Percentiles rank a stretch among this genome's conserved stretches.
These are phyloP conservation scores for Zopfia rhizophila DNA, from an alignment of 2,329 filamentous ascomycete species.

Conservation along the genomic window DNA sequence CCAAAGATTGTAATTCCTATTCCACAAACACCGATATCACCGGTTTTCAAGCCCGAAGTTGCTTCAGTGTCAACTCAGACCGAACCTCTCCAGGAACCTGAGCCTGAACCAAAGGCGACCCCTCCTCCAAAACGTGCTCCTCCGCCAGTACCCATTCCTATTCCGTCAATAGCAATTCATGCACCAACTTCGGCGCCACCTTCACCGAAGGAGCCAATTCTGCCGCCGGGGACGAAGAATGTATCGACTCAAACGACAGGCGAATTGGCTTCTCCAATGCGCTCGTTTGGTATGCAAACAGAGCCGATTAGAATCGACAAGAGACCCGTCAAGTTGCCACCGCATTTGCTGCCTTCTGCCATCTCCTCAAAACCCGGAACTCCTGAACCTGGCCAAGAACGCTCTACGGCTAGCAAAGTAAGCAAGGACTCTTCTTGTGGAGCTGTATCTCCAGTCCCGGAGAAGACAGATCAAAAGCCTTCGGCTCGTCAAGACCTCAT, in stretches of 20 bases:
- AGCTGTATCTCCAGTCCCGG: slow-evolving; percentile 14
- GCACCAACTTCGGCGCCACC: slow-evolving; percentile 86
- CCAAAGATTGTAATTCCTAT: slow-evolving; percentile 63
- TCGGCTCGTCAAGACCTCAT: slow-evolving; percentile 43
- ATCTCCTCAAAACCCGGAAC: slow-evolving; percentile 67
- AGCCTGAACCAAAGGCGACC: slow-evolving; percentile 40
- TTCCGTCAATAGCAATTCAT: slow-evolving; percentile 91
- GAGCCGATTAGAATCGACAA: slow-evolving; percentile 89
- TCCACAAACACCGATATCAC: slow-evolving; percentile 52
- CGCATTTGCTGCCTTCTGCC: slow-evolving; percentile 81
- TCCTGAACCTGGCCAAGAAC: slow-evolving; percentile 38
- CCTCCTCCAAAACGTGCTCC: slow-evolving; percentile 45
- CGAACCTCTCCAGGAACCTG: slow-evolving; percentile 41
- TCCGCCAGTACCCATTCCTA: slow-evolving; percentile 57
- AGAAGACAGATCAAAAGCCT: slow-evolving; percentile 27
- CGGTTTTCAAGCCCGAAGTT: slow-evolving; percentile 55
- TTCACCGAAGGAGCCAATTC: slow-evolving; percentile 76
- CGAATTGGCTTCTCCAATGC: slow-evolving; percentile 57
- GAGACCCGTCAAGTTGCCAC: slow-evolving; percentile 77
- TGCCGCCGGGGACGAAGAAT: slow-evolving; percentile 84
- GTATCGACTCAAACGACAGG: slow-evolving; percentile 81
- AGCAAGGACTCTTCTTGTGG: slow-evolving; percentile 29
- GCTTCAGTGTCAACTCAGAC: slow-evolving; percentile 73
- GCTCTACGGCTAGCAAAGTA: slow-evolving; percentile 6
- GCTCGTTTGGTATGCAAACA: slow-evolving; percentile 78